Evolutionary conservation across 768 basidiomycete genomes (phyloP).

Genomic region (Mycena olivaceomarginata): DNA sequence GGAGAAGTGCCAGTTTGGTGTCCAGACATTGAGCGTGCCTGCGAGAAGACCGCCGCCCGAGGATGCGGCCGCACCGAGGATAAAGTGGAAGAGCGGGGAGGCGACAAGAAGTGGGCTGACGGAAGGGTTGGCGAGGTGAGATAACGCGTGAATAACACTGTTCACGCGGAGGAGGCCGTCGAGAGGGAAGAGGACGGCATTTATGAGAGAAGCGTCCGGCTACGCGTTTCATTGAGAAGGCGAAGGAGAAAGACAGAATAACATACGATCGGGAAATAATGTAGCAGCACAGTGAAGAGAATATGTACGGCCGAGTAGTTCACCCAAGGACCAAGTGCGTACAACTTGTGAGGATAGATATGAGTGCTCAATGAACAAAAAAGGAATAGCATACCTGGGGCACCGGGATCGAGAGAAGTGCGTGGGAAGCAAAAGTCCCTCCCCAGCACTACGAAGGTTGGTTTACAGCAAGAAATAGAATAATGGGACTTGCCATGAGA

Average conservation of each 20-base stretch:
- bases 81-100: constrained; percentile 66
- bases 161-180: constrained; percentile 69
- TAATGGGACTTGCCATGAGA: constrained; percentile 35
- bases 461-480: background rate
- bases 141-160: constrained; percentile 60
- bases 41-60: constrained; percentile 67
- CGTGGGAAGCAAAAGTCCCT: constrained; percentile 65
- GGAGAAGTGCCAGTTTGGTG: constrained; percentile 64
- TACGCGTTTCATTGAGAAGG: constrained; percentile 2
- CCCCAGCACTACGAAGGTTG: constrained; percentile 60
- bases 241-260: background rate
- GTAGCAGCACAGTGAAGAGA: constrained; percentile 63
- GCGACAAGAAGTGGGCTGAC: constrained; percentile 58
- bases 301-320: constrained; percentile 71
- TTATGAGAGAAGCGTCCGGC: constrained; percentile 56
- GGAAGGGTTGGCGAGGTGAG: constrained; percentile 56
- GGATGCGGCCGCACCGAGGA: constrained; percentile 69
- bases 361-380: too few relatives aligned
- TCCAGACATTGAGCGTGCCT: constrained; percentile 66
- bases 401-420: constrained; percentile 65
- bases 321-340: constrained; percentile 65
- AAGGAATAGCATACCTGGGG: constrained; percentile 51
- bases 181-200: constrained; percentile 68
- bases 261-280: constrained; percentile 61
- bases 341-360: constrained; percentile 47